Conservation (phyloP, 495 filamentous ascomycete genomes). For the Lepidopterella palustris region DNA sequence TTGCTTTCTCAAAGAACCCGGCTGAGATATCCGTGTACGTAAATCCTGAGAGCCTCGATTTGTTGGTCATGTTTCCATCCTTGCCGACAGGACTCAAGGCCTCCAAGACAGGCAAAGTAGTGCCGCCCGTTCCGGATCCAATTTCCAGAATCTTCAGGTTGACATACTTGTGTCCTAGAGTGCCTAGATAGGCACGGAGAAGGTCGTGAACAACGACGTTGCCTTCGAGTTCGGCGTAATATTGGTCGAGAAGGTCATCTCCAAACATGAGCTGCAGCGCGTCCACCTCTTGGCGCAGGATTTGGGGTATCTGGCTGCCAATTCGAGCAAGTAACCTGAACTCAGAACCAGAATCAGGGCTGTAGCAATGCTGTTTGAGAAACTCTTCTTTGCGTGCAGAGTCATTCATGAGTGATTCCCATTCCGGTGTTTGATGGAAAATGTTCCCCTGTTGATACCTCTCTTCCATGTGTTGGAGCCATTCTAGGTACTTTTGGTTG, state of each 20-base stretch:
- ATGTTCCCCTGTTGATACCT: not conserved
- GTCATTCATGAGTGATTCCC: not conserved
- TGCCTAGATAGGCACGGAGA: not conserved
- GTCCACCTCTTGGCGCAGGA: not conserved
- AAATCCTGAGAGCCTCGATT: not conserved
- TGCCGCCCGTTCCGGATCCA: conserved; percentile 23
- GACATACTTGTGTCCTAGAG: conserved; percentile 14
- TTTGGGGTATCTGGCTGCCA: not conserved
- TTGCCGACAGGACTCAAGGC: not conserved
- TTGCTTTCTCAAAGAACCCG: conserved; percentile 20
- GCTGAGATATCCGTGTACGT: conserved; percentile 25
- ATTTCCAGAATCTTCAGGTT: conserved; percentile 20
- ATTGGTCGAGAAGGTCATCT: not conserved
- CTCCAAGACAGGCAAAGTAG: conserved; percentile 7
- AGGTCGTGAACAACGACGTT: not conserved
- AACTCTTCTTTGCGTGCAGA: not conserved
- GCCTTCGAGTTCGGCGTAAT: not conserved
- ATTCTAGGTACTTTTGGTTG: not conserved
- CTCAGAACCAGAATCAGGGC: not conserved
- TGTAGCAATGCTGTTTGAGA: not conserved
- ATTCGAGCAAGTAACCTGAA: not conserved
- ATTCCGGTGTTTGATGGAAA: not conserved
- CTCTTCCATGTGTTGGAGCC: not conserved
- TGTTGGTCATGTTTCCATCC: not conserved
- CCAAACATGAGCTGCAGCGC: not conserved